A percentile compares a stretch with the other conserved stretches of the same genome.
These are phyloP conservation scores for Colletotrichum higginsianum DNA, from an alignment of 2,329 filamentous ascomycete genomes.

Conservation along the genomic window DNA sequence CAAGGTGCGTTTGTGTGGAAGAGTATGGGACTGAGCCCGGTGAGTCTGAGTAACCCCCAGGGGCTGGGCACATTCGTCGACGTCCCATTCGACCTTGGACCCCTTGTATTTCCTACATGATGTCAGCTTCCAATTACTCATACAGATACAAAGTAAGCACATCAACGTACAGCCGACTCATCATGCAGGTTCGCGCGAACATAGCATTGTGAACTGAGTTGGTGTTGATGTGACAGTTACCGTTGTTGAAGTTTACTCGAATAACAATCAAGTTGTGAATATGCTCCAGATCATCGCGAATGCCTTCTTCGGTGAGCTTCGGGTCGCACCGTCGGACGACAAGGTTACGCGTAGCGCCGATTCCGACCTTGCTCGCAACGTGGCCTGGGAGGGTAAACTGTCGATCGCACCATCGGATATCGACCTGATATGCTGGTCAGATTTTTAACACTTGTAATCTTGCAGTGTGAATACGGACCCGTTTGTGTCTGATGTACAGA, in stretches of 20 bases:
- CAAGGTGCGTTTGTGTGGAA: slow-evolving; percentile 53
- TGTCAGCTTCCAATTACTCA: slow-evolving; percentile 42
- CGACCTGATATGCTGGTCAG: slow-evolving; percentile 65
- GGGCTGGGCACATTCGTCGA: slow-evolving; percentile 80
- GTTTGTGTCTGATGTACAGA: slow-evolving; percentile 77
- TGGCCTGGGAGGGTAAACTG: slow-evolving; percentile 78
- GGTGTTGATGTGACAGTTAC: slow-evolving; percentile 78
- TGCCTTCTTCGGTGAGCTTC: slow-evolving; percentile 72
- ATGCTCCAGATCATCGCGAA: slow-evolving; percentile 84
- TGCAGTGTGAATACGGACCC: slow-evolving; percentile 59
- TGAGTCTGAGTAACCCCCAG: slow-evolving; percentile 55
- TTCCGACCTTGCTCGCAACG: slow-evolving; percentile 74
- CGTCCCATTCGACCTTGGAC: slow-evolving; percentile 78
- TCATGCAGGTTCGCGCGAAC: slow-evolving; percentile 85
- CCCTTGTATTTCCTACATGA: slow-evolving; percentile 76
- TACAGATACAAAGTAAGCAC: not conserved
- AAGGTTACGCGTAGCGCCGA: slow-evolving; percentile 81
- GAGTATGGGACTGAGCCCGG: slow-evolving; percentile 47
- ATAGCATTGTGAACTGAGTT: slow-evolving; percentile 85
- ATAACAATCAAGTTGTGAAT: slow-evolving; percentile 85
- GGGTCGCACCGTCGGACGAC: slow-evolving; percentile 73
- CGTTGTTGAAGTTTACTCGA: slow-evolving; percentile 70
- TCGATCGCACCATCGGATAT: slow-evolving; percentile 78
- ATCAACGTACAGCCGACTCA: slow-evolving; percentile 67
- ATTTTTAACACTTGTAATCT: not conserved